phyloP scores from a whole-genome alignment of 23 red algal species.

The Gracilaria caudata region DNA sequence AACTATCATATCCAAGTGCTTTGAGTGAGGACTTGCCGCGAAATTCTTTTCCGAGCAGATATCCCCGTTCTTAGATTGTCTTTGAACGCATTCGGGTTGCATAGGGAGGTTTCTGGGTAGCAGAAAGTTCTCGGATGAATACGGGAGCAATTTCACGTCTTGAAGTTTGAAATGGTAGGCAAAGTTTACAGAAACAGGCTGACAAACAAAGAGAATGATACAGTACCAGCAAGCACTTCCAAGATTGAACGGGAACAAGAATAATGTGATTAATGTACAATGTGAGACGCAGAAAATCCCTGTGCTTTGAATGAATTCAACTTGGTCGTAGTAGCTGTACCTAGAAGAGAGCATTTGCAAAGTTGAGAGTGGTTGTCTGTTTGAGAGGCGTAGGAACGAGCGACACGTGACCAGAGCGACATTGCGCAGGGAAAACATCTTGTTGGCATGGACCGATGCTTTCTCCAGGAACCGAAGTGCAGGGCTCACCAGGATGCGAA shows the following conservation, averaged over 20 bases:
- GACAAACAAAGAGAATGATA: conserved; percentile 10
- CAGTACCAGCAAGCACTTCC: not conserved
- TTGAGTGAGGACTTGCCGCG: too few species aligned
- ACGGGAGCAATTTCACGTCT: not conserved
- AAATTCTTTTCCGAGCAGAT: too few species aligned
- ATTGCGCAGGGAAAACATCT: conserved; percentile 18
- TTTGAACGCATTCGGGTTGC: too few species aligned
- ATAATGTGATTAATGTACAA: not conserved
- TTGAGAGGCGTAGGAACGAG: conserved; percentile 24
- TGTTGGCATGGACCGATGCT: conserved; percentile 23
- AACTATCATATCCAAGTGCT: too few species aligned
- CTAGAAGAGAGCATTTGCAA: conserved; percentile 24
- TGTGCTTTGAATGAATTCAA: not conserved
- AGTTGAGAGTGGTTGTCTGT: conserved; percentile 32
- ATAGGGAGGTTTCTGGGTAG: too few species aligned
- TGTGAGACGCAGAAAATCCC: not conserved
- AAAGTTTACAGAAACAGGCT: conserved; percentile 3
- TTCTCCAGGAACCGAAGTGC: conserved; percentile 16
- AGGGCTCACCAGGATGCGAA: not conserved
- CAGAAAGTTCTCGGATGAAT: not conserved
- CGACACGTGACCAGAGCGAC: conserved; percentile 1
- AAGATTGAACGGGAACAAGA: not conserved
- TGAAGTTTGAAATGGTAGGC: not conserved
- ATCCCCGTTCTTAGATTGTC: too few species aligned
- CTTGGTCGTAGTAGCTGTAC: not conserved